A percentile compares a stretch with the other conserved stretches of the same genome.
Evolutionary conservation across 108 stramenopile genomes (phyloP).

Genomic region (Fragilariopsis cylindrus): DNA sequence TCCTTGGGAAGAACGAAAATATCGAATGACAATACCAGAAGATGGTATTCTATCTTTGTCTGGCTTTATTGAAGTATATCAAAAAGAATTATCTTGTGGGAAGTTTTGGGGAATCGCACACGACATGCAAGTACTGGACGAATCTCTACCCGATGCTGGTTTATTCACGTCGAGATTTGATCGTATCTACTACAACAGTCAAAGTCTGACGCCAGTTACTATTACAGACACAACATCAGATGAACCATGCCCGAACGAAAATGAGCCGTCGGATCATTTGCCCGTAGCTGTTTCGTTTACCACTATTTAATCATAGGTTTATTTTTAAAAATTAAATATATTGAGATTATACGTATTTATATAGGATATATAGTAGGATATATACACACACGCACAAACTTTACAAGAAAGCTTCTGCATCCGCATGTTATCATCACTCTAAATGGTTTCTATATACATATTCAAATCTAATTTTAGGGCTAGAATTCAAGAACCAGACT

Average conservation of each 20-base stretch:
- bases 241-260: conserved; percentile 73
- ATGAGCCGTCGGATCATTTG: conserved; percentile 91
- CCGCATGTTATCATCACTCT: too few species aligned
- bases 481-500: too few species aligned
- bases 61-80: conserved; percentile 80
- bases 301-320: not conserved
- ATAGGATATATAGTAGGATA: too few species aligned
- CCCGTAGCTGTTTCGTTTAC: conserved; percentile 80
- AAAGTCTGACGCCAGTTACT: conserved; percentile 49
- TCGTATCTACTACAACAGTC: conserved; percentile 74
- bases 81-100: conserved; percentile 77
- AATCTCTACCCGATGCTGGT: conserved; percentile 75
- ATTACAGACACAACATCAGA: conserved; percentile 57
- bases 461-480: too few species aligned
- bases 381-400: too few species aligned
- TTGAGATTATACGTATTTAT: too few species aligned
- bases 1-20: conserved; percentile 35
- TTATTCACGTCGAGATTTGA: conserved; percentile 84
- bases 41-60: conserved; percentile 58
- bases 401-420: too few species aligned
- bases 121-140: conserved; percentile 79
- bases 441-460: too few species aligned
- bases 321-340: too few species aligned
- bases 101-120: conserved; percentile 94
- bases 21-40: conserved; percentile 53